phyloP scores from a whole-genome alignment of 805 yeast genomes.

The Ogataea pignaliae region DNA sequence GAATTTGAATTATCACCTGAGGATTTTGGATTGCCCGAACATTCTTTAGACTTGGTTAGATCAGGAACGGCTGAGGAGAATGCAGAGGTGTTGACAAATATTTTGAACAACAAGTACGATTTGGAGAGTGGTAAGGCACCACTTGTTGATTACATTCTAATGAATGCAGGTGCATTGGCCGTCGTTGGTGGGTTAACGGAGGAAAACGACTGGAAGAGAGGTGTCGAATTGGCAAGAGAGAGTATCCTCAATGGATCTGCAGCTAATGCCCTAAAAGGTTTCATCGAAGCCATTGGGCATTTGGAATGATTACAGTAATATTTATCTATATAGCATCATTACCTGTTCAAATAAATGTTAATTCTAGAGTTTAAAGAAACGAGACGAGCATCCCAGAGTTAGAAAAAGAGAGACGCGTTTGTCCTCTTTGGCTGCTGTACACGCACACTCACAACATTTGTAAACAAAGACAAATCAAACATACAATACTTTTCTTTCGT shows the following conservation, averaged over 20 bases:
- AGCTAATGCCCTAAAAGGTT: conserved; percentile 47
- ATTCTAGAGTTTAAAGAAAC: too few relatives aligned
- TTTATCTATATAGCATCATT: too few relatives aligned
- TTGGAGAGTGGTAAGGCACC: conserved; percentile 50
- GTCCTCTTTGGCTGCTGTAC: too few relatives aligned
- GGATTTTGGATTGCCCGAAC: conserved; percentile 80
- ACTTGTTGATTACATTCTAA: conserved; percentile 79
- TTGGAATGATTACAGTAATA: neutral
- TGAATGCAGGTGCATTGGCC: conserved; percentile 86
- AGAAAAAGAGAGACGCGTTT: too few relatives aligned
- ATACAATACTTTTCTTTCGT: too few relatives aligned
- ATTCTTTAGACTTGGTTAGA: conserved; percentile 59
- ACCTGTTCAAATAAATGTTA: too few relatives aligned
- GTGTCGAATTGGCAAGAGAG: conserved; percentile 67
- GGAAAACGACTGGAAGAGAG: conserved; percentile 59
- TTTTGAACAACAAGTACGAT: conserved; percentile 40
- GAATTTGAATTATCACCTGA: conserved; percentile 51
- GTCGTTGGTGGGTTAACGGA: conserved; percentile 64
- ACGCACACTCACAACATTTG: too few relatives aligned
- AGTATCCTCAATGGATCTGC: conserved; percentile 72
- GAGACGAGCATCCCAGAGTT: too few relatives aligned
- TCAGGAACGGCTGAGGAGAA: conserved; percentile 88
- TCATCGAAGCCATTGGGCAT: conserved; percentile 37
- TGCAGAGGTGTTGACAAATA: conserved; percentile 51
- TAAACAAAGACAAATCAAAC: too few relatives aligned